These are phyloP conservation scores for Physcomitrium patens DNA, from an alignment of 225 moss, liverwort and hornwort species.

Conservation along the genomic window DNA sequence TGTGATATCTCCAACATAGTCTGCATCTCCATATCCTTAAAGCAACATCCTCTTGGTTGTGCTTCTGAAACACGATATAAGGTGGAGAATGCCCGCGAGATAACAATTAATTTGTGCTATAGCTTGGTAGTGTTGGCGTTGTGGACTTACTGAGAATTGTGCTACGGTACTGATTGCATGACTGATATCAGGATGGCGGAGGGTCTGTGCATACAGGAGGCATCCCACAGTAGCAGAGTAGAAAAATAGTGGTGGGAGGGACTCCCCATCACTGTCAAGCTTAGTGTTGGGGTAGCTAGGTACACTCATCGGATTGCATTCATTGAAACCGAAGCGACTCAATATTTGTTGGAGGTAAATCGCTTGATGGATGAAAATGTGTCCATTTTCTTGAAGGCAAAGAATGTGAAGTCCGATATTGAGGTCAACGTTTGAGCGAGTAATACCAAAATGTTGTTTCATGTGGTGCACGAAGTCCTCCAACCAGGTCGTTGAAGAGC, in stretches of 20 bases:
- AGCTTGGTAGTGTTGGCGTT: neutral
- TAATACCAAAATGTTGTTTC: too few species aligned
- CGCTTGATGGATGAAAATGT: neutral
- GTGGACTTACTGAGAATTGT: neutral
- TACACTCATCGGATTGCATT: neutral
- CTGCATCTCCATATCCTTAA: neutral
- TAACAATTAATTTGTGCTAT: neutral
- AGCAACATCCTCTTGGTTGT: neutral
- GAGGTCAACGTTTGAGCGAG: neutral
- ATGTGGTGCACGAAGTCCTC: neutral
- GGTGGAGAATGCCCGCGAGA: neutral
- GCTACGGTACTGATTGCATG: neutral
- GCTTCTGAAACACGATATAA: neutral
- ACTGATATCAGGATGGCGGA: neutral
- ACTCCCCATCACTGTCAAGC: neutral
- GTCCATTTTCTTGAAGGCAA: neutral
- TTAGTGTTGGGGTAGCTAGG: neutral
- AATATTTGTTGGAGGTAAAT: neutral
- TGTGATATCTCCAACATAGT: neutral
- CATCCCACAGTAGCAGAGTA: fast-evolving
- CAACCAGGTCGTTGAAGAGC: neutral
- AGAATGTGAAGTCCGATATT: neutral
- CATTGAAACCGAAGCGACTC: neutral
- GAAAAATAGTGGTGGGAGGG: neutral
- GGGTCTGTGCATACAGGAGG: neutral